phyloP scores from a whole-genome alignment of 2,329 filamentous ascomycete species.

The Neofusicoccum kwambonambiense region DNA sequence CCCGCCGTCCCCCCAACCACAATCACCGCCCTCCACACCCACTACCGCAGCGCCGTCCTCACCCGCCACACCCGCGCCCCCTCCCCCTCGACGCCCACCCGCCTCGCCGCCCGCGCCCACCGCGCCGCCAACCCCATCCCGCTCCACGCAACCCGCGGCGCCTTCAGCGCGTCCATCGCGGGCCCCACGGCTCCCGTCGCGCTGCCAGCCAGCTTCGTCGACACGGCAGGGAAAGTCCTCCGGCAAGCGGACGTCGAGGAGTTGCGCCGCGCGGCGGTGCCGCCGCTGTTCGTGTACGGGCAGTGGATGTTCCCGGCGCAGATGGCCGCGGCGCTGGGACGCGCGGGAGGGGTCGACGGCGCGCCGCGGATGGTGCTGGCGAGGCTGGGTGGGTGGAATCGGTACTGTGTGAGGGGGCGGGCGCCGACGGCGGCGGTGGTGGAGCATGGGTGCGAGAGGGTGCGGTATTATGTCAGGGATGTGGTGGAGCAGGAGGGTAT shows the following conservation, averaged over 20 bases:
- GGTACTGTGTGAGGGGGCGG: not conserved
- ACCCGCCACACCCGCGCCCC: not conserved
- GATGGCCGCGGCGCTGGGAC: not conserved
- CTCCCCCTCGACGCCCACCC: not conserved
- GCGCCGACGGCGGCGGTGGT: not conserved
- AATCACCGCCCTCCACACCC: not conserved
- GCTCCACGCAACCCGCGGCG: not conserved
- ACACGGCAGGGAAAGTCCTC: not conserved
- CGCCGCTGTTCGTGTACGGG: slow-evolving; percentile 14
- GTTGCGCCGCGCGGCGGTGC: not conserved
- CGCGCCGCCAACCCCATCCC: not conserved
- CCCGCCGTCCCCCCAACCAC: not conserved
- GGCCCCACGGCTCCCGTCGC: not conserved
- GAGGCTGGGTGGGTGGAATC: not conserved
- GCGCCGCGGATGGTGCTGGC: not conserved
- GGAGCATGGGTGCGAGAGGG: not conserved
- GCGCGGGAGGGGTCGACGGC: not conserved
- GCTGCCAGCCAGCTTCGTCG: not conserved
- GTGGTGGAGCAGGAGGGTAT: not conserved
- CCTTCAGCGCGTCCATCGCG: not conserved
- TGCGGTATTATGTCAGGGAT: not conserved
- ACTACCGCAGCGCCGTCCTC: not conserved
- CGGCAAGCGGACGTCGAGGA: not conserved
- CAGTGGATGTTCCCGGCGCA: not conserved
- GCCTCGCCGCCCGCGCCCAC: not conserved